These are phyloP conservation scores for Amanita molliuscula DNA, from an alignment of 768 basidiomycete species.

Conservation along the genomic window DNA sequence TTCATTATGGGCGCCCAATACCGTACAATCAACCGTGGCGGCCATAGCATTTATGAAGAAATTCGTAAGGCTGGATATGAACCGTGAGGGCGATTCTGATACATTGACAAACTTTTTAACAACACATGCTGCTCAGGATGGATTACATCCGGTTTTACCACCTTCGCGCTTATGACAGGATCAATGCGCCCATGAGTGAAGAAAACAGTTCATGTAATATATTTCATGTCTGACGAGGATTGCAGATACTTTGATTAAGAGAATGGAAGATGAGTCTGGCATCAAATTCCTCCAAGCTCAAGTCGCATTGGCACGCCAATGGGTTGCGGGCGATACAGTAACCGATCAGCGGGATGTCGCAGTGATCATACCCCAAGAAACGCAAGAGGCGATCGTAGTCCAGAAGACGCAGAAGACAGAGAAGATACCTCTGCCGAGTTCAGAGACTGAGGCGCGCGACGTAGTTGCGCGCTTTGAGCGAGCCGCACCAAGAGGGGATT, in stretches of 20 bases:
- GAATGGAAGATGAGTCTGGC: conserved; percentile 67
- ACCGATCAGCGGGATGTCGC: conserved; percentile 41
- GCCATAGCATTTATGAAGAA: conserved; percentile 77
- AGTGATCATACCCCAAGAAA: conserved; percentile 45
- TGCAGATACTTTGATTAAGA: conserved; percentile 36
- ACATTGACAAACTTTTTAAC: not conserved
- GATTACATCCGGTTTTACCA: conserved; percentile 92
- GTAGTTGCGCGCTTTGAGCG: conserved; percentile 63
- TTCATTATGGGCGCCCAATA: conserved; percentile 86
- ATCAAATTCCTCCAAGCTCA: conserved; percentile 81
- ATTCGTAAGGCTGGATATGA: conserved; percentile 69
- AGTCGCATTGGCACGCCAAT: conserved; percentile 71
- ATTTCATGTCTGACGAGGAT: not conserved
- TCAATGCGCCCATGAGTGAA: conserved; percentile 63
- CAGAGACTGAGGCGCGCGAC: conserved; percentile 56
- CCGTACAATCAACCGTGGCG: conserved; percentile 85
- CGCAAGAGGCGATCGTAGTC: conserved; percentile 34
- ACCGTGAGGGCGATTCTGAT: conserved; percentile 40
- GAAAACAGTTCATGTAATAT: conserved; percentile 10
- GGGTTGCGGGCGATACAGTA: conserved; percentile 44
- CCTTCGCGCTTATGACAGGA: conserved; percentile 82
- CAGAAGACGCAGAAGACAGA: conserved; percentile 48
- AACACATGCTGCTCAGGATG: conserved; percentile 27
- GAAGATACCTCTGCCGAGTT: conserved; percentile 57
- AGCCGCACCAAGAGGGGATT: conserved; percentile 56